phyloP scores from a whole-genome alignment of 371 early-diverging fungal genomes.

The Mucor mucedo region DNA sequence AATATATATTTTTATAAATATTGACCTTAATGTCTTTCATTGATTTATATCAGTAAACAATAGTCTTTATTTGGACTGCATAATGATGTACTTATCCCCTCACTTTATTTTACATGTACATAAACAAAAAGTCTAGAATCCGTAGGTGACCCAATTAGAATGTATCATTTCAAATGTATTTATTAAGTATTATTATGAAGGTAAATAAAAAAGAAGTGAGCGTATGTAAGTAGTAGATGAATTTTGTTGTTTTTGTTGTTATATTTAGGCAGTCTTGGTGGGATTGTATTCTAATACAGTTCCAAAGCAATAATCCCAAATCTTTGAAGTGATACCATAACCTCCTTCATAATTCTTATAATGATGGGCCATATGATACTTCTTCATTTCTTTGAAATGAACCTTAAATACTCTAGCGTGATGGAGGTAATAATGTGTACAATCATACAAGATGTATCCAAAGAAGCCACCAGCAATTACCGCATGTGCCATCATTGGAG shows the following conservation, averaged over 20 bases:
- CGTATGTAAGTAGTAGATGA: background rate
- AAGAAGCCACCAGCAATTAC: conserved; percentile 78
- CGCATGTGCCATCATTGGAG: conserved; percentile 59
- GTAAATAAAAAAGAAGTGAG: background rate
- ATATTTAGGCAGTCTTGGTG: background rate
- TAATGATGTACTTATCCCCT: conserved; percentile 11
- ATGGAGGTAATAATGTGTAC: conserved; percentile 94
- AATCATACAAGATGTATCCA: conserved; percentile 91
- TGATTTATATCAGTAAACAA: background rate
- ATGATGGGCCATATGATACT: conserved; percentile 95
- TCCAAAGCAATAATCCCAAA: conserved; percentile 90
- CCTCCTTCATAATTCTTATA: conserved; percentile 88
- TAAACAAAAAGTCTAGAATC: background rate
- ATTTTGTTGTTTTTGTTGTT: background rate
- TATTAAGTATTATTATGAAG: background rate
- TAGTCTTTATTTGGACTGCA: conserved; percentile 15
- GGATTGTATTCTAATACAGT: conserved; percentile 51
- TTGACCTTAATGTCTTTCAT: background rate
- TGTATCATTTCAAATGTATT: background rate
- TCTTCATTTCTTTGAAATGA: conserved; percentile 86
- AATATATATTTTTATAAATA: background rate
- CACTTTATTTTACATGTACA: background rate
- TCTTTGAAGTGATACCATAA: conserved; percentile 91
- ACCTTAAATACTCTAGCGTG: conserved; percentile 79
- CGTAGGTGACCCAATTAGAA: background rate